These are phyloP conservation scores for Teunomyces gatunensis DNA, from an alignment of 805 yeast species.

Conservation along the genomic window DNA sequence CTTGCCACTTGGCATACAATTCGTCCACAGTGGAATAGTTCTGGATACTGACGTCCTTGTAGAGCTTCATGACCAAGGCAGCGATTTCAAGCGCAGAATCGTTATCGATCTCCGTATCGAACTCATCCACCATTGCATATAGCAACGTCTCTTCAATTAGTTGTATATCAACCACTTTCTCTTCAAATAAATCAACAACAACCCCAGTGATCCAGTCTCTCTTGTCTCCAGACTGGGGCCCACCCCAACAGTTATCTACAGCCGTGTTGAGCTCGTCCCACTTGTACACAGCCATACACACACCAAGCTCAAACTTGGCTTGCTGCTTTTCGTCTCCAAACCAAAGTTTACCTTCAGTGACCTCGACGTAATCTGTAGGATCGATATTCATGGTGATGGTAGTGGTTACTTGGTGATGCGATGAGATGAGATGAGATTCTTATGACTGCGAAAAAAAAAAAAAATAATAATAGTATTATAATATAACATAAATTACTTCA, in stretches of 20 bases:
- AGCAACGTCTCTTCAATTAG: slow-evolving; percentile 81
- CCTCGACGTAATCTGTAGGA: slow-evolving; percentile 55
- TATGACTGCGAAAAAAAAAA: not conserved
- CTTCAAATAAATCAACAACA: slow-evolving; percentile 73
- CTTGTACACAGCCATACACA: slow-evolving; percentile 81
- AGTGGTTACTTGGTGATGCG: not conserved
- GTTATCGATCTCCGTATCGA: slow-evolving; percentile 84
- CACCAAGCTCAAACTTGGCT: slow-evolving; percentile 88
- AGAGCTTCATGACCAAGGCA: slow-evolving; percentile 58
- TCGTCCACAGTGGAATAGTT: slow-evolving; percentile 57
- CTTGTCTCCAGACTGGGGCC: slow-evolving; percentile 84
- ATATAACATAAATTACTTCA: not conserved
- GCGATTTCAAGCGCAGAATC: slow-evolving; percentile 81
- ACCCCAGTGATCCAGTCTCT: slow-evolving; percentile 92
- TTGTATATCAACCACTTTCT: slow-evolving; percentile 66
- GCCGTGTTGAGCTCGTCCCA: slow-evolving; percentile 92
- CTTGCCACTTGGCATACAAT: slow-evolving; percentile 57
- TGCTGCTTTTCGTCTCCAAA: slow-evolving; percentile 65
- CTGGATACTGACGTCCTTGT: slow-evolving; percentile 57
- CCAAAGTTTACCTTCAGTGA: slow-evolving; percentile 35
- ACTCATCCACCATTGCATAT: slow-evolving; percentile 93
- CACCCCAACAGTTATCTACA: slow-evolving; percentile 94
- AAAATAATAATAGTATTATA: no score
- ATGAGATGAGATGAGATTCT: not conserved
- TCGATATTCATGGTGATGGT: slow-evolving; percentile 32